phyloP scores from a whole-genome alignment of 139 green algal genomes.

The Picochlorum costavermella region DNA sequence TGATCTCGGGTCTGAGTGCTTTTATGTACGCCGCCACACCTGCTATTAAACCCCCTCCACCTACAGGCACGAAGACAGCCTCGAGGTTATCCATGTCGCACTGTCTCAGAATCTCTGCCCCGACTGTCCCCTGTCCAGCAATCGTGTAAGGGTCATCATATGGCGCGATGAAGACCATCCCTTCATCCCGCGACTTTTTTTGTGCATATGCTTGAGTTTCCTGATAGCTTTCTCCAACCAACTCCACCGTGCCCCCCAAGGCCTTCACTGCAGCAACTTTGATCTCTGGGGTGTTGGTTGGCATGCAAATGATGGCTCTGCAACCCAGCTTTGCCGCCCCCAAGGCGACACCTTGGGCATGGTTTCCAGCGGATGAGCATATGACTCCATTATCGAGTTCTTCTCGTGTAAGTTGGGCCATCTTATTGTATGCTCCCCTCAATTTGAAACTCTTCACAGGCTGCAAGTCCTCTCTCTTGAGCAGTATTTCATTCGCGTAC shows the following conservation, averaged over 20 bases:
- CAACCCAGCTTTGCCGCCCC: conserved; percentile 58
- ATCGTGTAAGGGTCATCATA: conserved; percentile 96
- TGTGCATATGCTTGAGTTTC: conserved; percentile 66
- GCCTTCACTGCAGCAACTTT: conserved; percentile 68
- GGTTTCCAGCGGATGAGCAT: conserved; percentile 86
- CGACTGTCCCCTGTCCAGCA: conserved; percentile 90
- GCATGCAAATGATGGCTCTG: conserved; percentile 86
- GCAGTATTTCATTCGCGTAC: conserved; percentile 48
- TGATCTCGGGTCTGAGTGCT: conserved; percentile 42
- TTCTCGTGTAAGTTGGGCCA: conserved; percentile 69
- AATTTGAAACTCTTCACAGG: conserved; percentile 95
- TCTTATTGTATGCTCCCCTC: conserved; percentile 86
- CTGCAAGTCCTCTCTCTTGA: conserved; percentile 95
- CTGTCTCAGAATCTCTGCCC: conserved; percentile 78
- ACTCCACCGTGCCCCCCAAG: conserved; percentile 79
- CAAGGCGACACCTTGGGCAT: conserved; percentile 90
- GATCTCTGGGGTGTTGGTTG: conserved; percentile 72
- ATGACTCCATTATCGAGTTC: conserved; percentile 75
- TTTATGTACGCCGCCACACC: conserved; percentile 89
- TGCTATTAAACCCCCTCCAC: conserved; percentile 84
- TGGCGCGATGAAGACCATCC: conserved; percentile 72
- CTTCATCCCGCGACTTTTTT: conserved; percentile 41
- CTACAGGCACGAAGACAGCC: conserved; percentile 84
- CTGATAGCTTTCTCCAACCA: conserved; percentile 90
- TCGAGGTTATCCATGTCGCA: conserved; percentile 49